Evolutionary conservation across 345 rosid genomes (phyloP).

Genomic region (Gossypium rotundifolium): DNA sequence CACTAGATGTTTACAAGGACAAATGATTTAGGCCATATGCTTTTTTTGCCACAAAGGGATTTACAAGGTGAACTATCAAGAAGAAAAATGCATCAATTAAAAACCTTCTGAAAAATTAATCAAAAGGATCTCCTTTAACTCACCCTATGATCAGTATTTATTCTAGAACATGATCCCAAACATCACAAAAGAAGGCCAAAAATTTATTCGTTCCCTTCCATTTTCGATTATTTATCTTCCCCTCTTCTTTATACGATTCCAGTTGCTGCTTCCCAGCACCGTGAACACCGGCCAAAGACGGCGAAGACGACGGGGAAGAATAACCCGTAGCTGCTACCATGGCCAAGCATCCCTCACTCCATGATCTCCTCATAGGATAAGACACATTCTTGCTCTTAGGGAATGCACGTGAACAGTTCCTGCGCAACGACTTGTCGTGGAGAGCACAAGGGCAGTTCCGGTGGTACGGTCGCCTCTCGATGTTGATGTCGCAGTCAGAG

Average conservation of each 20-base stretch:
- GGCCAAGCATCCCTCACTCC: conserved; percentile 61
- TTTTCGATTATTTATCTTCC: not conserved
- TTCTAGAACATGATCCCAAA: not conserved
- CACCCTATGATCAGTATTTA: conserved; percentile 1
- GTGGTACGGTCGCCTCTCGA: conserved; percentile 64
- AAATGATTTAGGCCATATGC: not conserved
- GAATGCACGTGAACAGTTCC: conserved; percentile 20
- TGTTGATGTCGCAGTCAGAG: conserved; percentile 33
- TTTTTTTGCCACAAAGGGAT: not conserved
- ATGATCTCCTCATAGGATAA: conserved; percentile 52
- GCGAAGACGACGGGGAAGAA: conserved; percentile 43
- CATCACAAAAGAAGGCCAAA: not conserved
- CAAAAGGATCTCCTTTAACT: not conserved
- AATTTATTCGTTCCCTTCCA: not conserved
- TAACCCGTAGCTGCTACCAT: conserved; percentile 25
- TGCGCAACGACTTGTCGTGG: conserved; percentile 25
- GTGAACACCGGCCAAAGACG: conserved; percentile 5
- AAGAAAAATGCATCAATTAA: not conserved
- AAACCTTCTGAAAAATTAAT: not conserved
- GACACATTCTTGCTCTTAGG: conserved; percentile 29
- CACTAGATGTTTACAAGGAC: not conserved
- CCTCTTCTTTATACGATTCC: not conserved
- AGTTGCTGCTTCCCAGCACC: not conserved
- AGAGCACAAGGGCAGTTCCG: conserved; percentile 59
- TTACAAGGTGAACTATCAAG: not conserved